phyloP scores from a whole-genome alignment of 2,329 filamentous ascomycete species.

The Fusarium acutatum region DNA sequence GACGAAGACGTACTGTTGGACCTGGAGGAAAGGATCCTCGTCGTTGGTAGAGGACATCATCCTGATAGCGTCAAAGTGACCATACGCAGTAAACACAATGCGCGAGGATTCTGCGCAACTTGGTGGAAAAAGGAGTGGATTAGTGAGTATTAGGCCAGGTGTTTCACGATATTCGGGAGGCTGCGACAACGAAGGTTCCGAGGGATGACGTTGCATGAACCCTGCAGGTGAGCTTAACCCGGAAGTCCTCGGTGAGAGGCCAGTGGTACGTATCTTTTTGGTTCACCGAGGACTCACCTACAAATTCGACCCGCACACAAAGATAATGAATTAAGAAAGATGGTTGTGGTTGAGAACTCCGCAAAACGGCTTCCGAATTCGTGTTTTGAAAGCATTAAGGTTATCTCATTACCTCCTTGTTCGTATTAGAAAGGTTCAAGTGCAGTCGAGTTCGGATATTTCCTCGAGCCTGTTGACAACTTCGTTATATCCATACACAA shows the following conservation, averaged over 20 bases:
- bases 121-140: neutral
- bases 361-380: neutral
- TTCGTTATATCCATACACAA: neutral
- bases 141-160: conserved; percentile 2
- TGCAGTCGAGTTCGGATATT: neutral
- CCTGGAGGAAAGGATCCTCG: conserved; percentile 76
- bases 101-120: neutral
- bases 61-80: conserved; percentile 40
- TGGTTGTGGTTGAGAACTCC: conserved; percentile 24
- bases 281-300: conserved; percentile 36
- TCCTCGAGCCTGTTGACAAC: neutral
- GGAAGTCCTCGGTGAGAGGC: conserved; percentile 18
- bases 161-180: conserved; percentile 12
- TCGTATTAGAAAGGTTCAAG: neutral
- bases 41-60: conserved; percentile 76
- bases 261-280: conserved; percentile 27
- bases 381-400: neutral
- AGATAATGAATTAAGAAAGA: conserved; percentile 13
- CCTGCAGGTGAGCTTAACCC: conserved; percentile 18
- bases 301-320: conserved; percentile 38
- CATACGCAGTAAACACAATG: conserved; percentile 33
- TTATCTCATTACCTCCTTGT: no score
- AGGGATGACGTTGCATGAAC: conserved; percentile 45
- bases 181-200: conserved; percentile 36
- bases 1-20: conserved; percentile 66